These are phyloP conservation scores for Euphorbia tirucalli DNA, from an alignment of 345 rosid genomes.

Conservation along the genomic window DNA sequence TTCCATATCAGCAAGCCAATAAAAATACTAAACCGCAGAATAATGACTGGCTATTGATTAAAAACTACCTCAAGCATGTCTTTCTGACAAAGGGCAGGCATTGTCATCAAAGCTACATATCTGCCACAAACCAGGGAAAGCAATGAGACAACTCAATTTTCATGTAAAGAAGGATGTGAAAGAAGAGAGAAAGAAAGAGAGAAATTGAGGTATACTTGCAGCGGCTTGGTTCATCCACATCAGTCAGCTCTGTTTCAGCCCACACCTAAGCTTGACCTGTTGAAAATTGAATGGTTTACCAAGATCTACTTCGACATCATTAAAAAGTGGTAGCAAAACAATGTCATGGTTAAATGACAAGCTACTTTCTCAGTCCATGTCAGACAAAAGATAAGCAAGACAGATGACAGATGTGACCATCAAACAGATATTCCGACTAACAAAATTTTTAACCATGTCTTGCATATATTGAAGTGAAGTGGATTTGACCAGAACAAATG, in stretches of 20 bases:
- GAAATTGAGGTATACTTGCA: conserved; percentile 5
- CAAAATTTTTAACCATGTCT: background rate
- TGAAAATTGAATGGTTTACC: no score
- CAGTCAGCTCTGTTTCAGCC: conserved; percentile 15
- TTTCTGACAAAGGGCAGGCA: conserved; percentile 4
- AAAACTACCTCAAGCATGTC: background rate
- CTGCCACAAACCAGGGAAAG: conserved; percentile 6
- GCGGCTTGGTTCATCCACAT: conserved; percentile 10
- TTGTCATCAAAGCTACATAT: conserved; percentile 4
- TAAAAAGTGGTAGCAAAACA: background rate
- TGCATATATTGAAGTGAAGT: background rate
- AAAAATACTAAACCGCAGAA: background rate
- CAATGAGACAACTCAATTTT: background rate
- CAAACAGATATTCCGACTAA: background rate
- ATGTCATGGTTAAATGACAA: background rate
- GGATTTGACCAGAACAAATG: background rate
- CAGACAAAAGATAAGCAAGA: background rate
- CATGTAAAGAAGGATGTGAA: background rate
- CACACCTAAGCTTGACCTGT: conserved; percentile 17
- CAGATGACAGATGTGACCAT: background rate
- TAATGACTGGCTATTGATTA: background rate
- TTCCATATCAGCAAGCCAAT: background rate
- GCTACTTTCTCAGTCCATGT: background rate
- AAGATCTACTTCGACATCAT: background rate
- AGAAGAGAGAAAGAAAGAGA: background rate